Evolutionary conservation across 2,329 filamentous ascomycete species (phyloP), one percentile per base, ranked within the genome.

Genomic region (Exophiala lecanii-corni): DNA sequence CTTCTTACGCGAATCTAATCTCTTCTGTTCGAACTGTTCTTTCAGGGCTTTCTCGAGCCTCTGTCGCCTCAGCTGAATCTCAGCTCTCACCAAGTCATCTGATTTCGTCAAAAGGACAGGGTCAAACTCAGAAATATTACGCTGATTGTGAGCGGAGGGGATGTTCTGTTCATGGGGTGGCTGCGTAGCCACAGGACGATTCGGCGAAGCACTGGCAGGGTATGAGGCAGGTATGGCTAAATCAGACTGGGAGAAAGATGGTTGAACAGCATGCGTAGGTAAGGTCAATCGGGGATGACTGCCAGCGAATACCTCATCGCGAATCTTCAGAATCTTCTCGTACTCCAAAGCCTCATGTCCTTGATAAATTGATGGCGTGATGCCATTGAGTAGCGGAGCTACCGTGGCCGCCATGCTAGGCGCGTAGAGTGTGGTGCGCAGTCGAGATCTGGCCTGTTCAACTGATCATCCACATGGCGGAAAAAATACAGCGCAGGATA

Each of bases 21-120:
- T 72, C 61, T 70, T 77, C 50, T 85, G 77, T 46, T 91, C 85
- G 55, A 85, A 67, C 63, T 94, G 84, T 40, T 94, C 84, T 63
- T 79, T 82, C 56, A 97, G 66, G 25, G 74, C 69, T 53, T 82
- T 80, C 66, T 97, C 92, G 57, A 96, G 71, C 51, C 84, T 79
- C 65, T 89, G 81, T 50, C 91, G 81, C 65, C 88, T 86, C 51
- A 91, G 67, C 61, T 84, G 79, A 49, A 87, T 71, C 66, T 94
- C 88, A 59, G 88, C 87, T 67, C 81, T 84, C 60, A 92, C 80
- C 55, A 94, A 72, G 60, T 86, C 81, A 60, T 88, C 84, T 55
- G 89, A 89, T 66, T 95, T 95, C 60, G 86, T 83, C 63, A 94
- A 74, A 55, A 94, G 74, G 49, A 94, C 81, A 37, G 88, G 86